phyloP scores from a whole-genome alignment of 139 green algal species.

The Nannochloris sp. region DNA sequence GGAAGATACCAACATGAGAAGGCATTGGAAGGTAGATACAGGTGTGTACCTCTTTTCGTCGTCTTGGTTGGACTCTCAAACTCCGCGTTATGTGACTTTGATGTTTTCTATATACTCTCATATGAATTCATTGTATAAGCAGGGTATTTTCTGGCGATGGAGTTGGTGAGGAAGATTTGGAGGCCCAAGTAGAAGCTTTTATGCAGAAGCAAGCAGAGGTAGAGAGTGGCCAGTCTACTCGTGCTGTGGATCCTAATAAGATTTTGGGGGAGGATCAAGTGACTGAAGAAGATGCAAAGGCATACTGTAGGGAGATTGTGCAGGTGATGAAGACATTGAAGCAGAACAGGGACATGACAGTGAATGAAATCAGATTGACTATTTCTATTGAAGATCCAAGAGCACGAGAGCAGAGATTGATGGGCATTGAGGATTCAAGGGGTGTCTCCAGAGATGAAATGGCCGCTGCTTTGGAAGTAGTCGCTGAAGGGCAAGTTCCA shows the following conservation, averaged over 20 bases:
- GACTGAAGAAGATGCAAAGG: constrained; percentile 52
- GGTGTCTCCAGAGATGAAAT: constrained; percentile 82
- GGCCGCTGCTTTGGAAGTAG: constrained; percentile 61
- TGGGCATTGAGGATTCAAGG: constrained; percentile 63
- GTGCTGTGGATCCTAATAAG: constrained; percentile 15
- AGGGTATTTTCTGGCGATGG: neutral
- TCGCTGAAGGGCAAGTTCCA: constrained; percentile 66
- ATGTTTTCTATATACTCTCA: neutral
- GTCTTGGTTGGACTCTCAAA: no score
- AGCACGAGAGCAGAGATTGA: constrained; percentile 29
- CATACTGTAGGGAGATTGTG: constrained; percentile 61
- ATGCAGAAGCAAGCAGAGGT: constrained; percentile 74
- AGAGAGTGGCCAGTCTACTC: constrained; percentile 45
- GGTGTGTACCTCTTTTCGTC: no score
- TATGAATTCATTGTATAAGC: neutral
- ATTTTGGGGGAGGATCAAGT: constrained; percentile 42
- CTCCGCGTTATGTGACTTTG: neutral
- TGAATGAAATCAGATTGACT: constrained; percentile 71
- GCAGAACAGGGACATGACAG: constrained; percentile 63
- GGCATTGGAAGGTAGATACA: no score
- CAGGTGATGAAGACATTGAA: constrained; percentile 54
- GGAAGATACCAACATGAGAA: no score
- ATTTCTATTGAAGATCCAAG: constrained; percentile 76
- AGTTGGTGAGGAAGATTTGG: constrained; percentile 50
- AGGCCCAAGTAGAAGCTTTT: constrained; percentile 68